phyloP scores from a whole-genome alignment of 2,329 filamentous ascomycete species.

The Fusarium piperis region DNA sequence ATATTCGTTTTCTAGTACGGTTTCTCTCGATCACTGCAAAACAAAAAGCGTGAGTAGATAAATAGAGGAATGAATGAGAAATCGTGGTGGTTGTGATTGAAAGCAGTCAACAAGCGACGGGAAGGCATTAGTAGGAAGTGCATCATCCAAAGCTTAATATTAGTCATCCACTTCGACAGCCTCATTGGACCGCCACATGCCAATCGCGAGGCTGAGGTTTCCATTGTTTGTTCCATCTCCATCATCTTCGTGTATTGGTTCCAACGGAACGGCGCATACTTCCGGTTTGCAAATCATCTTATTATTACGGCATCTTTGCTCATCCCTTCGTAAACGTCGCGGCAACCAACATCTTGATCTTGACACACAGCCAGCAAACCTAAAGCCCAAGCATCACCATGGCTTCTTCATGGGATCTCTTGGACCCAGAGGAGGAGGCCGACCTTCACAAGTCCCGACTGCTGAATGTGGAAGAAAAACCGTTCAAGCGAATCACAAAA shows the following conservation, averaged over 20 bases:
- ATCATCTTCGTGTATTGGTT: not conserved
- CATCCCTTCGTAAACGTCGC: not conserved
- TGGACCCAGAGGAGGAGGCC: conserved; percentile 81
- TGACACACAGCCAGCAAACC: not conserved
- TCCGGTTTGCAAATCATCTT: not conserved
- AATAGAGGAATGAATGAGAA: not conserved
- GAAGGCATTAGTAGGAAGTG: conserved; percentile 14
- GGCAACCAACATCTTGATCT: not conserved
- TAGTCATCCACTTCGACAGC: conserved; percentile 31
- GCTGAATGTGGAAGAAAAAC: conserved; percentile 89
- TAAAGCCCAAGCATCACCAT: conserved; percentile 38
- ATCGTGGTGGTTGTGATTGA: conserved; percentile 6
- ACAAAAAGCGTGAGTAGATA: not conserved
- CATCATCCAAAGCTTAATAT: conserved; percentile 30
- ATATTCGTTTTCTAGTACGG: not conserved
- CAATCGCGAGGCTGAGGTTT: conserved; percentile 37
- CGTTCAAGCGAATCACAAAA: conserved; percentile 89
- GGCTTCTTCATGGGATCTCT: conserved; percentile 66
- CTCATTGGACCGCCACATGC: conserved; percentile 32
- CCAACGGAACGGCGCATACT: not conserved
- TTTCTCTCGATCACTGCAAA: not conserved
- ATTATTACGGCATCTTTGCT: not conserved
- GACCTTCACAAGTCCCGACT: conserved; percentile 89
- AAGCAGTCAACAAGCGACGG: conserved; percentile 3
- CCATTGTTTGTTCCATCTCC: not conserved